These are phyloP conservation scores for Sanguinoderma infundibulare DNA, from an alignment of 1,284 basidiomycete genomes.

Conservation along the genomic window DNA sequence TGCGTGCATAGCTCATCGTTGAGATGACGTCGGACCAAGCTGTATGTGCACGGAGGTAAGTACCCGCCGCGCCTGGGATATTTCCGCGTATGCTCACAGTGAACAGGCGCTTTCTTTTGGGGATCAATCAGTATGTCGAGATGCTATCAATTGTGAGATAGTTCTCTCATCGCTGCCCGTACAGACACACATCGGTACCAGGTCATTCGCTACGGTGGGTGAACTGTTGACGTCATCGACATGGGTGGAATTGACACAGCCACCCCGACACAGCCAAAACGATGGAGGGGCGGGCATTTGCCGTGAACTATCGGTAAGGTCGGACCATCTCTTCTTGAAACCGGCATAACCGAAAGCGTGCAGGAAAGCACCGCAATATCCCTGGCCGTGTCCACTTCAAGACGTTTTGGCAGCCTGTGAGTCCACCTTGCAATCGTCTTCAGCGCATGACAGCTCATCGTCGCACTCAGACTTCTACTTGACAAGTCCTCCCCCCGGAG, in stretches of 20 bases:
- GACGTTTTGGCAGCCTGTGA: conserved; percentile 79
- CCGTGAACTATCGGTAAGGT: conserved; percentile 57
- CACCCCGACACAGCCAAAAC: conserved; percentile 57
- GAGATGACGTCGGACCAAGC: conserved; percentile 40
- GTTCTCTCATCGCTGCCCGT: conserved; percentile 4
- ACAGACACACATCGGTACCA: conserved; percentile 77
- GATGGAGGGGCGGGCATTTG: conserved; percentile 71
- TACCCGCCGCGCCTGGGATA: neutral
- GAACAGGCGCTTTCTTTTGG: conserved; percentile 65
- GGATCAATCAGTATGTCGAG: conserved; percentile 60
- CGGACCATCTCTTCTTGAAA: neutral
- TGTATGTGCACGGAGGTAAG: conserved; percentile 76
- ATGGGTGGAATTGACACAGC: neutral
- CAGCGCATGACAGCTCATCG: neutral
- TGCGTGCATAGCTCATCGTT: neutral
- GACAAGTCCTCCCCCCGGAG: conserved; percentile 71
- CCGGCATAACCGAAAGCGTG: conserved; percentile 18
- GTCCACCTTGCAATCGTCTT: conserved; percentile 19
- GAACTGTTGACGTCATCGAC: neutral
- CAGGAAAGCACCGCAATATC: conserved; percentile 83
- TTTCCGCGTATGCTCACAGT: neutral
- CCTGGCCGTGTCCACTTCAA: conserved; percentile 86
- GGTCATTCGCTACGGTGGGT: conserved; percentile 58
- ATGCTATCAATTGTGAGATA: neutral
- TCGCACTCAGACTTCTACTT: conserved; percentile 74